phyloP scores from a whole-genome alignment of 768 basidiomycete species.

The Russula griseocarnosa region DNA sequence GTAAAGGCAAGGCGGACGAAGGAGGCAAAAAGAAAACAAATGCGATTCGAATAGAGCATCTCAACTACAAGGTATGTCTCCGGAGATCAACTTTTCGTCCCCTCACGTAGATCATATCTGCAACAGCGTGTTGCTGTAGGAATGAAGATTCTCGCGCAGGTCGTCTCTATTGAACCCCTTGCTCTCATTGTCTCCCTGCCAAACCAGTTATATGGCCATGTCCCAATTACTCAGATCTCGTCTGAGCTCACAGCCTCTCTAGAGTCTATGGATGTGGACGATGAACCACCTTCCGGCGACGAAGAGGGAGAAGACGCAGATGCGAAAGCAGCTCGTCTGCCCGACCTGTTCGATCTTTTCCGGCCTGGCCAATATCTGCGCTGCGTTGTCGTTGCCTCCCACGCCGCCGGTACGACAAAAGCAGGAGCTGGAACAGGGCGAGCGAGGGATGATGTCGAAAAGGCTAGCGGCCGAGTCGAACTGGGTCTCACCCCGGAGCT shows the following conservation, averaged over 20 bases:
- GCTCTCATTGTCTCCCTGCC: slow-evolving; percentile 92
- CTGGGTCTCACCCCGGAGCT: slow-evolving; percentile 77
- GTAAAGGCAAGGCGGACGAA: slow-evolving; percentile 33
- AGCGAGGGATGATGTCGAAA: slow-evolving; percentile 62
- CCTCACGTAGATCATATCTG: slow-evolving; percentile 15
- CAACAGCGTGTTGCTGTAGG: slow-evolving; percentile 70
- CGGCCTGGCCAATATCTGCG: slow-evolving; percentile 81
- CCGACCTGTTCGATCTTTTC: slow-evolving; percentile 76
- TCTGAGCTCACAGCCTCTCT: slow-evolving; percentile 68
- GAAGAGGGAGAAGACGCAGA: slow-evolving; percentile 45
- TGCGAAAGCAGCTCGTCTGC: slow-evolving; percentile 39
- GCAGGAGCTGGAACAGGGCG: slow-evolving; percentile 49
- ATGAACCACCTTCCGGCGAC: slow-evolving; percentile 45
- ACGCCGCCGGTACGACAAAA: slow-evolving; percentile 63
- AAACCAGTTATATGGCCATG: slow-evolving; percentile 87
- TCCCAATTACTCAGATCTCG: slow-evolving; percentile 92
- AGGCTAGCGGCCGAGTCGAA: slow-evolving; percentile 74
- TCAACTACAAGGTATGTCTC: slow-evolving; percentile 80
- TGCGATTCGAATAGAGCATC: slow-evolving; percentile 74
- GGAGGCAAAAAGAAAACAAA: slow-evolving; percentile 47
- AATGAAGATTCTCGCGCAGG: slow-evolving; percentile 85
- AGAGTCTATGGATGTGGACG: slow-evolving; percentile 54
- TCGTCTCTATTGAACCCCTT: slow-evolving; percentile 81
- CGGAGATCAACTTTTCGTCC: not conserved
- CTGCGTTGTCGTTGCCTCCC: slow-evolving; percentile 65